phyloP scores from a whole-genome alignment of 2,329 filamentous ascomycete genomes.

The Pezicula neosporulosa region DNA sequence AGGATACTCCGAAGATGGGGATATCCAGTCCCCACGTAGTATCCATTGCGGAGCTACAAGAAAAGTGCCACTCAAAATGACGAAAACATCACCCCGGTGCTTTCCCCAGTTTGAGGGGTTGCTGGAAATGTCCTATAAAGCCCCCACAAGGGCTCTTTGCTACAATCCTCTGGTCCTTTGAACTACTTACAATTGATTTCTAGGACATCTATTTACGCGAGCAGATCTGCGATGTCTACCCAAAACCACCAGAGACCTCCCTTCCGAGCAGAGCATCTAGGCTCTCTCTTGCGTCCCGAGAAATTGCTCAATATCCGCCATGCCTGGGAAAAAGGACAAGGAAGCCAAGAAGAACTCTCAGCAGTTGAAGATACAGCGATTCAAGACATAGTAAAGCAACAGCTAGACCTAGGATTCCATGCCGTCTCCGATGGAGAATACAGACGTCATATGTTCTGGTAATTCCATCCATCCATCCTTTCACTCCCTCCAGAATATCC shows the following conservation, averaged over 20 bases:
- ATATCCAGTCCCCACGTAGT: too few species aligned
- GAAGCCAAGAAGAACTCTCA: slow-evolving; percentile 37
- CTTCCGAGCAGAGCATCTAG: slow-evolving; percentile 31
- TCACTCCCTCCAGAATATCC: slow-evolving; percentile 33
- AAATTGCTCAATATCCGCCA: slow-evolving; percentile 52
- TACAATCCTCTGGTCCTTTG: too few species aligned
- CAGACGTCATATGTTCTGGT: slow-evolving; percentile 8
- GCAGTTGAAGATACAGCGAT: slow-evolving; percentile 54
- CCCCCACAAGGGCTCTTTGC: too few species aligned
- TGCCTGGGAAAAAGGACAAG: slow-evolving; percentile 45
- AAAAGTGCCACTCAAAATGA: too few species aligned
- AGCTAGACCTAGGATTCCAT: slow-evolving; percentile 54
- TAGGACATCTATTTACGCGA: too few species aligned
- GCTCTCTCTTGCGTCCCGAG: slow-evolving; percentile 44
- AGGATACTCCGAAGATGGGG: too few species aligned
- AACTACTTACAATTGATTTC: too few species aligned
- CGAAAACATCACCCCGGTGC: too few species aligned
- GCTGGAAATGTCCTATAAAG: too few species aligned
- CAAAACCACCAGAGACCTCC: slow-evolving; percentile 27
- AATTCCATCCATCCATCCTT: background rate
- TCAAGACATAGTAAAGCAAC: slow-evolving; percentile 53
- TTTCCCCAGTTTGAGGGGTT: too few species aligned
- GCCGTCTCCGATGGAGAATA: slow-evolving; percentile 59
- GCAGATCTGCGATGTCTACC: too few species aligned
- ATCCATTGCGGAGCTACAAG: too few species aligned